A percentile compares a stretch with the other conserved stretches of the same genome.
These are phyloP conservation scores for Cnidoscolus chayamansa DNA, from an alignment of 441 rosid species.

Conservation along the genomic window DNA sequence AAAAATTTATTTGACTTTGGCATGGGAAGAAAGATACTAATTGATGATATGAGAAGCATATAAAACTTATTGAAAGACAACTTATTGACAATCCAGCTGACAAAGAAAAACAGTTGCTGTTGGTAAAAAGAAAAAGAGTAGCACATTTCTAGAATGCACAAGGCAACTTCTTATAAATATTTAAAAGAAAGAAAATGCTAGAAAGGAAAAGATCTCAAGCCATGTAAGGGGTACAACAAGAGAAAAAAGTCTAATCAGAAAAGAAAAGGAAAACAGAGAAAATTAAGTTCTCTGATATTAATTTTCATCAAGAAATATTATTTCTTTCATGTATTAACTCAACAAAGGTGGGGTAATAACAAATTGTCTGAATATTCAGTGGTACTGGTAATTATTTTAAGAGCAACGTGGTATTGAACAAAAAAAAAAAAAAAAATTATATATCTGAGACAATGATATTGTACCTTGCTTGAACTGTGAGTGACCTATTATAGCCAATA, in stretches of 20 bases:
- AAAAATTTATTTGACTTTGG: background rate
- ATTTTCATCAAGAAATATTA: background rate
- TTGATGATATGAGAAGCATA: background rate
- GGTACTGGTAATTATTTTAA: background rate
- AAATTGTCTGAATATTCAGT: too few species aligned
- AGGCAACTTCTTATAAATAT: background rate
- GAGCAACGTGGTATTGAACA: background rate
- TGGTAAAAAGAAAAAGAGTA: background rate
- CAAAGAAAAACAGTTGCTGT: background rate
- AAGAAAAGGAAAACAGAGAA: background rate
- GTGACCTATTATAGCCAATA: constrained; percentile 10
- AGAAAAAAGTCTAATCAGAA: background rate
- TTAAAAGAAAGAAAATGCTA: background rate
- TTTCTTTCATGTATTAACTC: background rate
- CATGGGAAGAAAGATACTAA: background rate
- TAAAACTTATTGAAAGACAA: background rate
- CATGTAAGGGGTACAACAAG: background rate
- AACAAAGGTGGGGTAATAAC: background rate
- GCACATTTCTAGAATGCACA: background rate
- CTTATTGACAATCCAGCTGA: background rate
- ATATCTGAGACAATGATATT: background rate
- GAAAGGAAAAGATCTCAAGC: background rate
- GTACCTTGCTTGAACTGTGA: constrained; percentile 31
- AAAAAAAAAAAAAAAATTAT: background rate
- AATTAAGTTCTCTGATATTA: background rate